Conservation (phyloP, 2,329 filamentous ascomycete species). For the Xylaria sp. region DNA sequence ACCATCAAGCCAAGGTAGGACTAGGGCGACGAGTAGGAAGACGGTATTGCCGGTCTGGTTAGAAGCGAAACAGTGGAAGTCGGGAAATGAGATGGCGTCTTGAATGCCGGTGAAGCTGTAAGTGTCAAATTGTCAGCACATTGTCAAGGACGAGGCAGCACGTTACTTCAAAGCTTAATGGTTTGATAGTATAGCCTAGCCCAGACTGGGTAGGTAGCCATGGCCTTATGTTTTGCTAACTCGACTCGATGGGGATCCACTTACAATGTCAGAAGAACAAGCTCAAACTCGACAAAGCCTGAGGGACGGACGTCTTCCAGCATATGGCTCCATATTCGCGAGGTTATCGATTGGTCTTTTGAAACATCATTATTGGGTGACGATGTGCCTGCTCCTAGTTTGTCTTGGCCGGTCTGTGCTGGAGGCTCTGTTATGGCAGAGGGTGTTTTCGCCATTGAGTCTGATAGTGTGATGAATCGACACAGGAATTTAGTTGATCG, state of each 20-base stretch:
- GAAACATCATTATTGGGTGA: background rate
- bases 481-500: background rate
- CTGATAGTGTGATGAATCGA: background rate
- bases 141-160: background rate
- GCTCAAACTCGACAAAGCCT: conserved; percentile 57
- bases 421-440: conserved; percentile 5
- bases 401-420: background rate
- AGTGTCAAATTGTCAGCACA: conserved; percentile 18
- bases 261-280: conserved; percentile 59
- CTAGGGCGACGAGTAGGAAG: conserved; percentile 64
- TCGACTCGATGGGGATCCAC: conserved; percentile 26
- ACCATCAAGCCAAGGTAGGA: conserved; percentile 58
- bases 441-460: conserved; percentile 16
- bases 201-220: background rate
- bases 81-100: conserved; percentile 69
- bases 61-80: conserved; percentile 70
- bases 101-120: conserved; percentile 61
- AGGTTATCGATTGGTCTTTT: conserved; percentile 34
- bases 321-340: conserved; percentile 44
- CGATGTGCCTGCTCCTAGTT: background rate
- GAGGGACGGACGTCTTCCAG: conserved; percentile 53
- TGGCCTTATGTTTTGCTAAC: background rate
- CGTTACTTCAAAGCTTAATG: background rate
- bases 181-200: background rate
- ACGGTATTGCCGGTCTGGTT: conserved; percentile 75